Evolutionary conservation across 495 filamentous ascomycete species (phyloP), one percentile per base, ranked within the genome.

Genomic region (Podospora pseudocomata): DNA sequence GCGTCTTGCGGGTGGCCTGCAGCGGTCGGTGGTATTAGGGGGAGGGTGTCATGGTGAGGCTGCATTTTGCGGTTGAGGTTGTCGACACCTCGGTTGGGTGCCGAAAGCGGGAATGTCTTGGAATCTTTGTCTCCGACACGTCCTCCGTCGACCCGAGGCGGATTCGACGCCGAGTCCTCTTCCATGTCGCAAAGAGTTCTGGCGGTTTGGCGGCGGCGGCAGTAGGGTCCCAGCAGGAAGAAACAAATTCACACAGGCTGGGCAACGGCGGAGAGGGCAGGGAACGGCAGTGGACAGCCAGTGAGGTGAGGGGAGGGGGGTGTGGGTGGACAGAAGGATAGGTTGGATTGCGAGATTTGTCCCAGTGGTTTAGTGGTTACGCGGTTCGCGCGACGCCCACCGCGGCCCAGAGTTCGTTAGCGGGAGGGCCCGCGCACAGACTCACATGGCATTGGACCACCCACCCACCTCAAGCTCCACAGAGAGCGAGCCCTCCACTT

Each of bases 301-400:
- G 60, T 11, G 26, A 63, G 30, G 60, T 19, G 18, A 23, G 27
- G 13, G 26, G 60, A 65, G 5, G 70, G 64, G 70, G 67, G 66
- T 65, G 65, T 66, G 54, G 49, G 53, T 65, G 60, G 54, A 65
- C 20, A 49, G 27, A 58, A 57, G 26, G 60, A 4, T 18, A 49
- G 28, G 58, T 20, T 54, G 64, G 63, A 62, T 72, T 77, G 76
- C 73, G 73, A 77, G 70, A 68, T 69, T 72, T 71, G 67, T 49
- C 39, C 39, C 39, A 49, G 68, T 65, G 65, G 62, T 70, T 68
- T 58, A 69, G 70, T 72, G 70, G 70, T 74, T 75, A 76, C 74
- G 76, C 75, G 75, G 73, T 75, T 71, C 73, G 76, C 76, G 75
- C 75, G 74, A 74, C 75, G 69, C 72, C 61, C 71, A 72, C 70